Conservation (phyloP, 768 basidiomycete species). For the Porpolomopsis calyptriformis region DNA sequence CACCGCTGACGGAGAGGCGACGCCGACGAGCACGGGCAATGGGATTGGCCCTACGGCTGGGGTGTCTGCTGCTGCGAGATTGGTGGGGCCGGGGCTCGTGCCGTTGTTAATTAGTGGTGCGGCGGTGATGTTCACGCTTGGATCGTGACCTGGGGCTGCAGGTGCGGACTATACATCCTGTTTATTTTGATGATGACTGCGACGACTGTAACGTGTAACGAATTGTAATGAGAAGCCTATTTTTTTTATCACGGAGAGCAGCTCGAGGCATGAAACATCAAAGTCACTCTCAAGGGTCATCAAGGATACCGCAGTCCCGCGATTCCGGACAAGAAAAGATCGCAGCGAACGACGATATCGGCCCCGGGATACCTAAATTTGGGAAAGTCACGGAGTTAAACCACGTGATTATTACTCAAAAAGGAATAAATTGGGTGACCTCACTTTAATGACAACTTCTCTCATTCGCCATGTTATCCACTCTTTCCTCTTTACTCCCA, state of each 20-base stretch:
- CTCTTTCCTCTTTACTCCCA: slow-evolving; percentile 7
- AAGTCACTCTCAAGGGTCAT: no score
- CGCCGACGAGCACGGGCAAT: slow-evolving; percentile 19
- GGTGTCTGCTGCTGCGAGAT: slow-evolving; percentile 1
- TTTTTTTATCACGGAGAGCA: no score
- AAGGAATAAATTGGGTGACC: background rate
- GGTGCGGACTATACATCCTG: background rate
- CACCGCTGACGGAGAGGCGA: slow-evolving; percentile 30
- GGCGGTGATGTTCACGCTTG: background rate
- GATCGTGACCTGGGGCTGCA: no score
- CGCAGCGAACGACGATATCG: no score
- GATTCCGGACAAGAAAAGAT: no score
- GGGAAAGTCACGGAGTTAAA: no score
- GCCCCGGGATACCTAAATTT: no score
- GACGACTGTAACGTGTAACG: background rate
- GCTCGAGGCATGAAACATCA: no score
- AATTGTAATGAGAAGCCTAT: background rate
- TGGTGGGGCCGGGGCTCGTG: background rate
- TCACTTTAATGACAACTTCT: background rate
- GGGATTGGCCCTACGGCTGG: slow-evolving; percentile 19
- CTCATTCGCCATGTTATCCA: slow-evolving; percentile 1
- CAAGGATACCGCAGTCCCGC: no score
- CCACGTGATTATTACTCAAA: background rate
- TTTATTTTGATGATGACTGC: background rate
- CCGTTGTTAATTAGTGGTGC: background rate